Percentiles rank a stretch among this genome's conserved stretches.
These are phyloP conservation scores for Mucor indicus DNA, from an alignment of 371 early-diverging fungal species.

Conservation along the genomic window DNA sequence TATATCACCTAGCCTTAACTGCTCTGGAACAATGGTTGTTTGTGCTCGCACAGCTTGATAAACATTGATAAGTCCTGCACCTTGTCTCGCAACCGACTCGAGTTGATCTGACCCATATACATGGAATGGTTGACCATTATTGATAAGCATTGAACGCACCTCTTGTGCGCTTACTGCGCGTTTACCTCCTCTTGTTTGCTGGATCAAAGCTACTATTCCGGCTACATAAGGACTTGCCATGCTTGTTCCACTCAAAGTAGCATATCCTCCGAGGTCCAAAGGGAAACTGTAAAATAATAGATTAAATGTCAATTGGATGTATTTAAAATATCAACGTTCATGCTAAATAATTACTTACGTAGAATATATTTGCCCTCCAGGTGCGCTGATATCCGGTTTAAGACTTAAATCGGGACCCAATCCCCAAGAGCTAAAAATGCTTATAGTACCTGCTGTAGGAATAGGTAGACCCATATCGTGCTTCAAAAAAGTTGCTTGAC, in stretches of 20 bases:
- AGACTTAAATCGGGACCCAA: slow-evolving; percentile 65
- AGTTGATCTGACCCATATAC: slow-evolving; percentile 24
- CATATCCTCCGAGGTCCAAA: slow-evolving; percentile 30
- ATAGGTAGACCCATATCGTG: slow-evolving; percentile 22
- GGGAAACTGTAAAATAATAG: slow-evolving; percentile 20
- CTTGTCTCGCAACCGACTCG: slow-evolving; percentile 60
- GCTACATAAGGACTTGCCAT: slow-evolving; percentile 77
- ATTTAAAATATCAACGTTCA: background rate
- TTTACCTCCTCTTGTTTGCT: slow-evolving; percentile 30
- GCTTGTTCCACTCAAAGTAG: slow-evolving; percentile 57
- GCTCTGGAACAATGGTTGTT: slow-evolving; percentile 55
- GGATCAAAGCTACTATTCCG: slow-evolving; percentile 63
- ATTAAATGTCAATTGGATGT: too few species aligned
- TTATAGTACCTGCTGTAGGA: slow-evolving; percentile 36
- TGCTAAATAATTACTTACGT: slow-evolving; percentile 39
- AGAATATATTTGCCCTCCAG: slow-evolving; percentile 73
- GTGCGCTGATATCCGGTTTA: slow-evolving; percentile 70
- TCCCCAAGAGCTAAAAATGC: slow-evolving; percentile 65
- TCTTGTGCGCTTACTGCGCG: slow-evolving; percentile 15
- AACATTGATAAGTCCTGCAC: slow-evolving; percentile 72
- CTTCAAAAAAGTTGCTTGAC: slow-evolving; percentile 11
- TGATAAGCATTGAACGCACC: slow-evolving; percentile 42
- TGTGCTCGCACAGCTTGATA: slow-evolving; percentile 53
- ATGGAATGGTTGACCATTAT: slow-evolving; percentile 47
- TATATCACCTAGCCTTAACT: slow-evolving; percentile 62